Evolutionary conservation across 2,329 filamentous ascomycete species (phyloP).

Genomic region (Aspergillus sojae): DNA sequence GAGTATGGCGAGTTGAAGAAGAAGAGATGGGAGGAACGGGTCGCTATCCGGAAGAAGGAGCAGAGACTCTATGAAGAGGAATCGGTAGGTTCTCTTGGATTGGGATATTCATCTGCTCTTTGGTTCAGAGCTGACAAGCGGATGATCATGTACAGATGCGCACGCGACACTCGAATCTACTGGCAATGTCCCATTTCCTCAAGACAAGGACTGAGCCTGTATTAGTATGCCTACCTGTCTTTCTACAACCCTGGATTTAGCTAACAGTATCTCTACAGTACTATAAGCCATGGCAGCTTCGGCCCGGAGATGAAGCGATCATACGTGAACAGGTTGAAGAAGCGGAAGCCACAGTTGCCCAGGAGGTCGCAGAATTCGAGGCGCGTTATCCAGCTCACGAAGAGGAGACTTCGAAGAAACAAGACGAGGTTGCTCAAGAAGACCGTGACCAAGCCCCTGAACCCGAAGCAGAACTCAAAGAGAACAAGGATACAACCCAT

Average conservation of each 20-base stretch:
- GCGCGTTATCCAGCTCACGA: constrained; percentile 44
- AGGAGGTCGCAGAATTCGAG: constrained; percentile 67
- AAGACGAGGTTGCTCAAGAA: constrained; percentile 12
- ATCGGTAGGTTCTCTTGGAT: constrained; percentile 60
- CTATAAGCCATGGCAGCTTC: constrained; percentile 81
- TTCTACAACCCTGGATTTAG: constrained; percentile 7
- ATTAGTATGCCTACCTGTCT: constrained; percentile 62
- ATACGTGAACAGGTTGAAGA: constrained; percentile 73
- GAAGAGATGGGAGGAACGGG: constrained; percentile 66
- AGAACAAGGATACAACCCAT: constrained; percentile 46
- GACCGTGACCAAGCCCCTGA: constrained; percentile 25
- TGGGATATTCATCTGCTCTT: constrained; percentile 22
- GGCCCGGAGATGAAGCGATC: constrained; percentile 66
- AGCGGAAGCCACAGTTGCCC: constrained; percentile 64
- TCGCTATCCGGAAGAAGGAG: constrained; percentile 64
- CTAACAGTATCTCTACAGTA: constrained; percentile 57
- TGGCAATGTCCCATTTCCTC: constrained; percentile 72
- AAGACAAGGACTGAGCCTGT: constrained; percentile 71
- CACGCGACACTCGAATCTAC: constrained; percentile 71
- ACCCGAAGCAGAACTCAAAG: constrained; percentile 21
- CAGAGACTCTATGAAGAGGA: constrained; percentile 76
- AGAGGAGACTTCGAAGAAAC: constrained; percentile 20
- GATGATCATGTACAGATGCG: constrained; percentile 62
- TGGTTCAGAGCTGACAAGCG: background rate
- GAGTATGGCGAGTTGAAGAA: constrained; percentile 70